Evolutionary conservation across 306 rosid species (phyloP).

Genomic region (Citrullus amarus): DNA sequence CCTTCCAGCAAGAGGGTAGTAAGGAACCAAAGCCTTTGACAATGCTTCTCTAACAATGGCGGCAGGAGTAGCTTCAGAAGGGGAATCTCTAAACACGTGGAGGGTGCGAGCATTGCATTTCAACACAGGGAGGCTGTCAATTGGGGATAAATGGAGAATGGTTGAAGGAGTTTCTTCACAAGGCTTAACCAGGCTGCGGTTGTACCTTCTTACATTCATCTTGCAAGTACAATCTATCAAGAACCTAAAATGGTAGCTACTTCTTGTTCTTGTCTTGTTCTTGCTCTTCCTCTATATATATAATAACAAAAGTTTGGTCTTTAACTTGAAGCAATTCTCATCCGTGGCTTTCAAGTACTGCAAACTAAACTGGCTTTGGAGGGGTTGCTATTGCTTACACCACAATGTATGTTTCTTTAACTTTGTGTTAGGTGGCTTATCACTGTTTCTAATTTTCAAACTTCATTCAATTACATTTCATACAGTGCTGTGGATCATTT

Average conservation of each 20-base stretch:
- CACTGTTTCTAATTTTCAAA: not conserved
- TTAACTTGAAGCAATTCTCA: not conserved
- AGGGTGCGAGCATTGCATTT: conserved; percentile 56
- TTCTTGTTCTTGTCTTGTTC: not conserved
- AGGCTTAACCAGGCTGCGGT: conserved; percentile 33
- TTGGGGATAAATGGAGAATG: conserved; percentile 39
- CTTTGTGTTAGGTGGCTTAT: not conserved
- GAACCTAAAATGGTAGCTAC: not conserved
- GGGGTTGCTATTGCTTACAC: not conserved
- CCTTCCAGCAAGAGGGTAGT: conserved; percentile 70
- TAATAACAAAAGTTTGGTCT: not conserved
- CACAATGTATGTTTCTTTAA: not conserved
- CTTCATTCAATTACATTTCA: not conserved
- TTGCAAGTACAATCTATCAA: conserved; percentile 19
- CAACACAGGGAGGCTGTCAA: conserved; percentile 43
- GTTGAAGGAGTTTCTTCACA: conserved; percentile 23
- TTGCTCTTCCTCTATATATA: not conserved
- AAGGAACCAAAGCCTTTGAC: conserved; percentile 57
- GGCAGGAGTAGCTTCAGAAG: conserved; percentile 15
- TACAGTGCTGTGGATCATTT: not conserved
- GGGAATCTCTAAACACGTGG: conserved; percentile 53
- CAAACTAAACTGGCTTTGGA: not conserved
- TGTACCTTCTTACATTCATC: conserved; percentile 27
- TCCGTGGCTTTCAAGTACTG: not conserved
- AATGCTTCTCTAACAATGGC: conserved; percentile 40